Percentiles rank a stretch among this genome's conserved stretches.
phyloP scores from a whole-genome alignment of 345 rosid genomes.

The Abelmoschus esculentus region DNA sequence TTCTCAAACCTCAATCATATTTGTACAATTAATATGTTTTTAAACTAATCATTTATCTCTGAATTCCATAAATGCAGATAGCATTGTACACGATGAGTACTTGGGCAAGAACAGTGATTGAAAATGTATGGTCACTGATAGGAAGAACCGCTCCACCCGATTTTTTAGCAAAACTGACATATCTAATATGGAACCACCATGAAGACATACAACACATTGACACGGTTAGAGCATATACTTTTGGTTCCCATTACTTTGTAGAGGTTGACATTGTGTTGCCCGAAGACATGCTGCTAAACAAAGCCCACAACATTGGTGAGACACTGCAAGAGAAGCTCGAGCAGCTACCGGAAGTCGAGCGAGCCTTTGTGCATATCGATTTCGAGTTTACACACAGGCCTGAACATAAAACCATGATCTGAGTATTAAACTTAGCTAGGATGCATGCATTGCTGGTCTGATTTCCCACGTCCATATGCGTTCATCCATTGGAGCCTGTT shows the following conservation, averaged over 20 bases:
- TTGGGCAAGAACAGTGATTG: slow-evolving; percentile 70
- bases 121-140: slow-evolving; percentile 59
- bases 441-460: neutral
- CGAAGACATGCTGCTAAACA: slow-evolving; percentile 51
- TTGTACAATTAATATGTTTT: neutral
- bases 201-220: slow-evolving; percentile 64
- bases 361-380: slow-evolving; percentile 83
- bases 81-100: slow-evolving; percentile 68
- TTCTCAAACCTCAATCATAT: neutral
- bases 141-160: slow-evolving; percentile 83
- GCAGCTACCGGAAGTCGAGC: slow-evolving; percentile 66
- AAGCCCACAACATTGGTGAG: slow-evolving; percentile 81
- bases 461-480: neutral
- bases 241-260: slow-evolving; percentile 74
- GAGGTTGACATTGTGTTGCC: slow-evolving; percentile 80
- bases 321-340: slow-evolving; percentile 82
- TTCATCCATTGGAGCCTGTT: neutral
- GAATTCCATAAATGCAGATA: slow-evolving; percentile 34
- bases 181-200: slow-evolving; percentile 78
- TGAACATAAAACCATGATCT: slow-evolving; percentile 52
- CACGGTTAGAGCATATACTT: slow-evolving; percentile 76
- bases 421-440: neutral
- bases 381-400: slow-evolving; percentile 75
- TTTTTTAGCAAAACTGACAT: slow-evolving; percentile 65
- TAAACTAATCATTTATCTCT: neutral